Base-by-base conservation (phyloP, 106 monocot species). In the Posidonia australis region DNA sequence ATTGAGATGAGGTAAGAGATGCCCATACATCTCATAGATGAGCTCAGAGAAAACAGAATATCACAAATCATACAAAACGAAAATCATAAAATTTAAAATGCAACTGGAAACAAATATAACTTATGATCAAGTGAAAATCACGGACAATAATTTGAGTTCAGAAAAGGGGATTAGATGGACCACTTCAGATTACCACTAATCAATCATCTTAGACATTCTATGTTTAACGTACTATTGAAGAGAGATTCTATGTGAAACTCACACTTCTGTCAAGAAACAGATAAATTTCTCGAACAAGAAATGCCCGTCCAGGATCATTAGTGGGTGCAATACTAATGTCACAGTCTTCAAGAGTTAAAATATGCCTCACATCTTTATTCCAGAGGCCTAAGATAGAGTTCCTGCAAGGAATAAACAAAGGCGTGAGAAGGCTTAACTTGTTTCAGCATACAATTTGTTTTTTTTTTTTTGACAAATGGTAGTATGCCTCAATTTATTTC, bases 281-380 rank as follows among this genome's bases (percentile, higher is more conserved):
- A 80, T 81, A 98, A 21, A 91, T 69, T 67, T 98, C 84, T 57
- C 75, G 78, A 70, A 77, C 56, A 59, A 87, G 90, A 21, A 87
- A 76, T 65, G 68, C 64, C 36, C 75, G 80, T 43, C 77, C 64
- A 19, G 78, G 62, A 71, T 82, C 81, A 73, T 85, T 71, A 62
- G 79, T 43, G 73, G 70, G 54, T 51, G 17, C 19, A 68, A 58
- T 64, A 80, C 77, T 68, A 42, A 80, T 14, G 51, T 76, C 82
- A 78, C 80, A 94, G n/a, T 84, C 79, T 49, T 73, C 77, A 76
- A 87, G 73, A 51, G 60, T 67, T 71, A 96, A 84, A 78, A 82
- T 73, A 53, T 71, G 84, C 27, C 78, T 86, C 58, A 84, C 76
- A 82, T 96, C 84, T 80, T 82, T 86, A 76, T 76, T 82, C 94